Evolutionary conservation across 2,329 filamentous ascomycete genomes (phyloP), one percentile per base, ranked within the genome.

Genomic region (Didymella pomorum): DNA sequence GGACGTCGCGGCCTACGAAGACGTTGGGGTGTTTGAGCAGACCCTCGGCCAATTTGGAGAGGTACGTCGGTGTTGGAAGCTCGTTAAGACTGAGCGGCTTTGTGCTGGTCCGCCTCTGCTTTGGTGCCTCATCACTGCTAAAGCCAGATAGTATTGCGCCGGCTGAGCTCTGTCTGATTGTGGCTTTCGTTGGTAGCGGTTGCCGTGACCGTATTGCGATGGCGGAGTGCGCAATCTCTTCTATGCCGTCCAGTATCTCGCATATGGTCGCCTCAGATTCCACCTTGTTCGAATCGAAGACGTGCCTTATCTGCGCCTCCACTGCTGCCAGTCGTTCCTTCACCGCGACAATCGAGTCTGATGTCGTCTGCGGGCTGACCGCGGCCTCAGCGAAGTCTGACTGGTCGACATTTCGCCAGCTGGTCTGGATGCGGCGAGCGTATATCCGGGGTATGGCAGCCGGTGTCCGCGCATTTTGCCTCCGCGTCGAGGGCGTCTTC

Each of bases 11-110:
- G 4, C 91, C 90, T 71, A 98, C 90, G 78, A 93, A 91, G 46
- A 97, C 88, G 60, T 89, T 87, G 4, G 89, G 87, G 67, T 94
- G 86, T 46, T 84, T 84, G 58, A 96, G 75, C 54, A 97, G 84
- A 35, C 84, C 80, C 74, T 91, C 90, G n/a, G 89, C 87, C 14
- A 83, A 76, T 21, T 79, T 74, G 12, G 83, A 84, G 59, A 88
- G 77, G 33, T 78, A 74, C 25, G 66, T 56, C 4, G 71, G 68
- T 11, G 72, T 65, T 4, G 74, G 72, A 2, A 76, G 66, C 12
- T 70, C 62, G 26, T 66, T 63, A 10, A 68, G 46, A 9, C 63
- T 61, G 28, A 68, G 43, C 1, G 61, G 50, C 45, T 57, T 65
- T 26, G 63, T 18, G 12, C 46, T 61, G 5, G 54, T 53, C 37